These are phyloP conservation scores for Schrenkiella parvula DNA, from an alignment of 345 rosid genomes.

Conservation along the genomic window DNA sequence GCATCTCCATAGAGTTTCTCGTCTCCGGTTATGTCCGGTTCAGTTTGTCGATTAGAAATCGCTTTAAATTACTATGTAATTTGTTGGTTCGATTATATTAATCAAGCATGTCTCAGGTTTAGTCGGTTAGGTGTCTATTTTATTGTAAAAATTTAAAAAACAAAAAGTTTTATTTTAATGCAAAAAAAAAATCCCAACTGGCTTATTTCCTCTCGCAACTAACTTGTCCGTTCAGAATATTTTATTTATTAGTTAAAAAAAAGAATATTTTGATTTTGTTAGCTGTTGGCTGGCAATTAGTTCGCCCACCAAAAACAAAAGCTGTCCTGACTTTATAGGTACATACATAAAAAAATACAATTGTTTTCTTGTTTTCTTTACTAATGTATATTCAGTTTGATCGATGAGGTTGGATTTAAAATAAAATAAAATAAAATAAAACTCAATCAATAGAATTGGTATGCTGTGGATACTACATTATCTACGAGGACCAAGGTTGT, in stretches of 20 bases:
- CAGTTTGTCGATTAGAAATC: too few species aligned
- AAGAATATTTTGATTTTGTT: slow-evolving; percentile 7
- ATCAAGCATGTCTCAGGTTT: too few species aligned
- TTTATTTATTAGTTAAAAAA: not conserved
- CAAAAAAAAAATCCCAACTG: too few species aligned
- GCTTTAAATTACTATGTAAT: too few species aligned
- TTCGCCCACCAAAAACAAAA: not conserved
- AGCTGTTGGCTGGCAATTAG: slow-evolving; percentile 22
- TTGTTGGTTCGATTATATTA: too few species aligned
- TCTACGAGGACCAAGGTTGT: not conserved
- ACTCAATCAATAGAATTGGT: slow-evolving; percentile 11
- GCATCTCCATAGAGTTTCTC: too few species aligned
- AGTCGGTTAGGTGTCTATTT: too few species aligned
- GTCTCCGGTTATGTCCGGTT: too few species aligned
- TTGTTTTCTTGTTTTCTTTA: not conserved
- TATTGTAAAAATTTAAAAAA: too few species aligned
- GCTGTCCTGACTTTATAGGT: not conserved
- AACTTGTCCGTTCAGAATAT: slow-evolving; percentile 23
- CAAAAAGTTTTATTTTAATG: too few species aligned
- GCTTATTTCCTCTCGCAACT: slow-evolving; percentile 19
- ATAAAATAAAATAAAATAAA: not conserved
- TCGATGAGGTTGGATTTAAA: slow-evolving; percentile 2
- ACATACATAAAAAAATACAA: not conserved
- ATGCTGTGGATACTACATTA: not conserved
- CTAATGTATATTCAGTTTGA: not conserved